Conservation (phyloP, 768 basidiomycete species). For the Kwoniella sp. region DNA sequence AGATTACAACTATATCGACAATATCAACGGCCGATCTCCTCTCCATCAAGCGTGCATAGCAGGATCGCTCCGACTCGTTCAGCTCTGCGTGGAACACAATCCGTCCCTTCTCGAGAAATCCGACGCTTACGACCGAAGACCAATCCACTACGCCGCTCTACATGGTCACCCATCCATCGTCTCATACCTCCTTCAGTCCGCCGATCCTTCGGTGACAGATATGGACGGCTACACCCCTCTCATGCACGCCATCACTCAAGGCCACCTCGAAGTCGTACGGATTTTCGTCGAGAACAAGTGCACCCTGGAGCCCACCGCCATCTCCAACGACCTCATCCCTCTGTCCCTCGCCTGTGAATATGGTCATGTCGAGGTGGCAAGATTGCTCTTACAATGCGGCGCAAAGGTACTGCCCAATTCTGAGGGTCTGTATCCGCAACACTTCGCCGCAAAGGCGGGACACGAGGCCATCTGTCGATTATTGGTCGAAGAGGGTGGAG, state of each 20-base stretch:
- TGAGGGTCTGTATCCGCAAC: constrained; percentile 96
- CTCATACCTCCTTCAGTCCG: constrained; percentile 69
- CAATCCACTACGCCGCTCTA: constrained; percentile 95
- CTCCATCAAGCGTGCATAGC: constrained; percentile 90
- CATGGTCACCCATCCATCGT: constrained; percentile 80
- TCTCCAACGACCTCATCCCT: constrained; percentile 73
- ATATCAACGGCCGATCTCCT: constrained; percentile 93
- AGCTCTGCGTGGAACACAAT: constrained; percentile 70
- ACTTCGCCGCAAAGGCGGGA: constrained; percentile 90
- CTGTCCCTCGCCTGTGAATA: constrained; percentile 87
- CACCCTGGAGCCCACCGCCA: constrained; percentile 63
- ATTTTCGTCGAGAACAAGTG: constrained; percentile 70
- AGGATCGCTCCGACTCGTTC: constrained; percentile 73
- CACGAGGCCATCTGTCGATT: constrained; percentile 80
- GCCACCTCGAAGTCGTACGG: constrained; percentile 76
- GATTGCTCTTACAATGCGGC: constrained; percentile 73
- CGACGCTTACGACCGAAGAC: constrained; percentile 89
- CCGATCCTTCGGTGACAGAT: constrained; percentile 70
- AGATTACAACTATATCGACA: constrained; percentile 89
- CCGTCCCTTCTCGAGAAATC: constrained; percentile 70
- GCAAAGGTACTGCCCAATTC: constrained; percentile 80
- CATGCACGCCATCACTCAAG: constrained; percentile 86
- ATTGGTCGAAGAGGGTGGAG: constrained; percentile 65
- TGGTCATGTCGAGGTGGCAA: constrained; percentile 80
- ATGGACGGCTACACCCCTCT: constrained; percentile 93